Percentiles rank a stretch among this genome's conserved stretches.
Conservation (phyloP, 495 filamentous ascomycete species). For the Venustampulla echinocandica region DNA sequence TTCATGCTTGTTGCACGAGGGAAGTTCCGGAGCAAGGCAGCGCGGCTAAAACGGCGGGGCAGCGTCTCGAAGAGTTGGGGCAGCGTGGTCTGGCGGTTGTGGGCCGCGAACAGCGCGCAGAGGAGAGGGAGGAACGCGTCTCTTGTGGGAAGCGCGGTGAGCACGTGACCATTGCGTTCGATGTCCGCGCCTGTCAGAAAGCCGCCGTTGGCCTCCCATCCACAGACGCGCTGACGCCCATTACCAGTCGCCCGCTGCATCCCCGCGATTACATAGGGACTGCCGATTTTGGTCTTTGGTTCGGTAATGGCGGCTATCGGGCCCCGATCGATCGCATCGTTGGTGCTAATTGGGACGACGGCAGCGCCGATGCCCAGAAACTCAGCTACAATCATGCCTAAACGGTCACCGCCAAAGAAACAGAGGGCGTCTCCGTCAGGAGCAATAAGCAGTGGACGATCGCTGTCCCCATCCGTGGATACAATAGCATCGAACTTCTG, state of each 20-base stretch:
- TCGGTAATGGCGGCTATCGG: conserved; percentile 2
- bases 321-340: conserved; percentile 10
- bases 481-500: conserved; percentile 7
- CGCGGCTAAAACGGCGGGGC: conserved; percentile 9
- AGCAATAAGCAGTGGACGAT: conserved; percentile 3
- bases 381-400: conserved; percentile 9
- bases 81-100: conserved; percentile 7
- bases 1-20: conserved; percentile 10
- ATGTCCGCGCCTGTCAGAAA: conserved; percentile 7
- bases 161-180: conserved; percentile 9
- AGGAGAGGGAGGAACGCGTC: conserved; percentile 9
- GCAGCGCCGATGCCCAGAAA: conserved; percentile 4
- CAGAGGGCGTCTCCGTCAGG: conserved; percentile 2
- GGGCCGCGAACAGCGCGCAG: conserved; percentile 6
- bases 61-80: conserved; percentile 9
- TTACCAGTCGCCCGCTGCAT: conserved; percentile 7
- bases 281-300: conserved; percentile 11
- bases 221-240: conserved; percentile 8
- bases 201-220: conserved; percentile 8
- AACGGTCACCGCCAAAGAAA: conserved; percentile 8
- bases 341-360: conserved; percentile 7
- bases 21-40: conserved; percentile 10
- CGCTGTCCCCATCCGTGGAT: conserved; percentile 8
- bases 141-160: conserved; percentile 5
- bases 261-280: conserved; percentile 7